Conservation (phyloP, 1,284 basidiomycete genomes). For the Chondrostereum purpureum region DNA sequence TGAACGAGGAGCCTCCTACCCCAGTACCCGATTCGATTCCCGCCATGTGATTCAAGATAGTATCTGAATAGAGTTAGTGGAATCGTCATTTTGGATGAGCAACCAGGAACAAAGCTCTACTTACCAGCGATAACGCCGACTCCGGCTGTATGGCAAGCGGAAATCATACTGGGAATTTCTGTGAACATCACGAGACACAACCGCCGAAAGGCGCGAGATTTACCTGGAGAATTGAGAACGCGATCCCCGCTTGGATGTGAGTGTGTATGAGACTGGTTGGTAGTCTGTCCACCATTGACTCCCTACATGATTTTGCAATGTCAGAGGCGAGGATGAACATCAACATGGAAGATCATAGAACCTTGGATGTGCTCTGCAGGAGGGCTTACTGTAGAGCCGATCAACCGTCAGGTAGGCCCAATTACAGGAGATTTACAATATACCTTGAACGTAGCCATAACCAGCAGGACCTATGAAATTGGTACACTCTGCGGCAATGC, state of each 20-base stretch:
- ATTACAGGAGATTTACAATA: too few relatives aligned
- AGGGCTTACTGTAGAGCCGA: constrained; percentile 35
- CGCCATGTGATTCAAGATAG: constrained; percentile 59
- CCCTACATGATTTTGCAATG: background rate
- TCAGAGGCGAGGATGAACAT: background rate
- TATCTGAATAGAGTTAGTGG: constrained; percentile 32
- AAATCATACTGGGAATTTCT: constrained; percentile 47
- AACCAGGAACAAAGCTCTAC: constrained; percentile 16
- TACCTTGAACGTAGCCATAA: constrained; percentile 64
- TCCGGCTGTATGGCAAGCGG: constrained; percentile 52
- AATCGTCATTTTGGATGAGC: too few relatives aligned
- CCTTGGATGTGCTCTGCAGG: constrained; percentile 44
- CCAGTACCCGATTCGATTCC: constrained; percentile 43
- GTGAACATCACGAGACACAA: too few relatives aligned
- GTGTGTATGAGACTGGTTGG: constrained; percentile 57
- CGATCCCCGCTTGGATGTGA: constrained; percentile 55
- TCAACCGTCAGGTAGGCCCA: too few relatives aligned
- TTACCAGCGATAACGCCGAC: constrained; percentile 54
- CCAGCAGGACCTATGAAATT: constrained; percentile 60
- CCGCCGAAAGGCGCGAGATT: constrained; percentile 8
- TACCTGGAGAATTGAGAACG: constrained; percentile 39
- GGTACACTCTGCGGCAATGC: constrained; percentile 57
- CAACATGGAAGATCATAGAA: background rate
- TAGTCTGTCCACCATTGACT: constrained; percentile 67
- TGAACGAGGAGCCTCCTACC: constrained; percentile 44